These are phyloP conservation scores for Gynochthodes officinalis DNA, from an alignment of 257 asterid genomes.

Conservation along the genomic window DNA sequence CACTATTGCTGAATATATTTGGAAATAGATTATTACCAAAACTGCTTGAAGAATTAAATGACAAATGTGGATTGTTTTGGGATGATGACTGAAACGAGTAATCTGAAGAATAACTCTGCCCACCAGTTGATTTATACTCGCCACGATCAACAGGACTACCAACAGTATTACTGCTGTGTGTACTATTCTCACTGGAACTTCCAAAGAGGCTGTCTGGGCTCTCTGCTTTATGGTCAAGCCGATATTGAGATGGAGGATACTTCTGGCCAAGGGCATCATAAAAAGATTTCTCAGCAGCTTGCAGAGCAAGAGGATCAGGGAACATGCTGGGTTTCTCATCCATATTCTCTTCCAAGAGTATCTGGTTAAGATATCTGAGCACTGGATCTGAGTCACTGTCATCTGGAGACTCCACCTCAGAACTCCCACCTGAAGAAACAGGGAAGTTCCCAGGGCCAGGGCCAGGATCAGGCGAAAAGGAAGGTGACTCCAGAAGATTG, in stretches of 20 bases:
- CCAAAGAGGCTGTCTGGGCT: constrained; percentile 66
- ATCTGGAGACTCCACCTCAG: constrained; percentile 71
- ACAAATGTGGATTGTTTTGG: constrained; percentile 31
- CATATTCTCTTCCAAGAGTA: constrained; percentile 80
- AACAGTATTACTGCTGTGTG: constrained; percentile 44
- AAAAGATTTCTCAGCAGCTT: constrained; percentile 79
- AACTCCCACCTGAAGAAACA: constrained; percentile 49
- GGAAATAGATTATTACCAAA: constrained; percentile 33
- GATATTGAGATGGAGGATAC: constrained; percentile 54
- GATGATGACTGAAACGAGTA: constrained; percentile 31
- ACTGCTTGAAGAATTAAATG: constrained; percentile 25
- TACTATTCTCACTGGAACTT: constrained; percentile 46
- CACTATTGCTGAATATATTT: constrained; percentile 50
- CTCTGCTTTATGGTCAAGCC: constrained; percentile 28
- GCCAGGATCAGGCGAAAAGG: constrained; percentile 29
- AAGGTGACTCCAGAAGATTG: constrained; percentile 40
- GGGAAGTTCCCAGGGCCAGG: constrained; percentile 33
- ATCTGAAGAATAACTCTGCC: constrained; percentile 37
- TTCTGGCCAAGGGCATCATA: constrained; percentile 75
- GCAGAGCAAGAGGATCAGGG: constrained; percentile 83
- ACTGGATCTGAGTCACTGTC: constrained; percentile 84
- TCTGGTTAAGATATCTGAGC: constrained; percentile 77
- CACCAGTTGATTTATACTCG: constrained; percentile 32
- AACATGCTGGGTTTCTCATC: constrained; percentile 92
- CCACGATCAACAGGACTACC: constrained; percentile 56